Conservation (phyloP, 73 alveolate species). For the Paramecium primaurelia region DNA sequence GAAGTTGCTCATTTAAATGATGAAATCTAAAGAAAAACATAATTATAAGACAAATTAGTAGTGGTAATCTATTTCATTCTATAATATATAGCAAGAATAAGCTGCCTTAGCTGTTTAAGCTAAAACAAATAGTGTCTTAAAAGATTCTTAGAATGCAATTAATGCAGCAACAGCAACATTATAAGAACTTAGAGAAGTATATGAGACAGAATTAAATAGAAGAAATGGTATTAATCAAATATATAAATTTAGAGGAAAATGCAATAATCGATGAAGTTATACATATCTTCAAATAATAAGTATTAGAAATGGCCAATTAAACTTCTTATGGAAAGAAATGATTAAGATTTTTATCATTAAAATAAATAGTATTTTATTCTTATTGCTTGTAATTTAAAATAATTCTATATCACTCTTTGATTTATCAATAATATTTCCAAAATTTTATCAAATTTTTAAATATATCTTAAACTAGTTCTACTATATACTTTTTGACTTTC, state of each 20-base stretch:
- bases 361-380: not conserved
- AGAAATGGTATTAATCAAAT: not conserved
- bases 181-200: not conserved
- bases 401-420: no score
- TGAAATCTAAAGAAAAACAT: conserved; percentile 6
- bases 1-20: not conserved
- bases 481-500: not conserved
- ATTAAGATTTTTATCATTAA: not conserved
- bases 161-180: conserved; percentile 1
- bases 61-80: not conserved
- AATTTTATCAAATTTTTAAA: no score
- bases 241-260: not conserved
- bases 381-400: not conserved
- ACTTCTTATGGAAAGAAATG: conserved; percentile 45
- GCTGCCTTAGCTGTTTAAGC: conserved; percentile 40
- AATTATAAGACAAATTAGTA: not conserved
- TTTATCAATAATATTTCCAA: no score
- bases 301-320: conserved; percentile 12
- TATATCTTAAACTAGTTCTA: no score
- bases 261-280: conserved; percentile 33
- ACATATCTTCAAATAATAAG: conserved; percentile 15
- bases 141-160: conserved; percentile 31
- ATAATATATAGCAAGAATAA: not conserved
- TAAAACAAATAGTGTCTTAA: conserved; percentile 8
- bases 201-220: conserved; percentile 7